Percentiles rank a stretch among this genome's conserved stretches.
These are phyloP conservation scores for Moesziomyces sp. DNA, from an alignment of 1,284 basidiomycete species.

Conservation along the genomic window DNA sequence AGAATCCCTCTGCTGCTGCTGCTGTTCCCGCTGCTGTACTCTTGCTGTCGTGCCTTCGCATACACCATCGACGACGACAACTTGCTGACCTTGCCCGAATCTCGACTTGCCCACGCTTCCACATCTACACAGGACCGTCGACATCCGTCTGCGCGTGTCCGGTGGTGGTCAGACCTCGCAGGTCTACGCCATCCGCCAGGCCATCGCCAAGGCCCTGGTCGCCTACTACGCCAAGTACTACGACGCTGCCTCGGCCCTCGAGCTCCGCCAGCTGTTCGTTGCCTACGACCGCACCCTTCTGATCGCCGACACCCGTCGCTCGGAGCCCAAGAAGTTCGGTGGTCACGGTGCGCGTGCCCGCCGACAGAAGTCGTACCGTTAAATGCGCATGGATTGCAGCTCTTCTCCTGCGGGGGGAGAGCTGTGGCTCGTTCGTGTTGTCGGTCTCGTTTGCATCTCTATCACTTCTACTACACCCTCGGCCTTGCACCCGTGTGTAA, in stretches of 20 bases:
- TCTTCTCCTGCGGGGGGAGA: constrained; percentile 1
- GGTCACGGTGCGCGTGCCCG: constrained; percentile 68
- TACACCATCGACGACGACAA: neutral
- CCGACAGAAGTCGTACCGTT: constrained; percentile 65
- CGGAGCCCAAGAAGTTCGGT: constrained; percentile 93
- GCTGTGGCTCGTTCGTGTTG: constrained; percentile 17
- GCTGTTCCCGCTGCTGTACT: neutral
- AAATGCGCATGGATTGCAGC: constrained; percentile 18
- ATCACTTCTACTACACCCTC: constrained; percentile 10
- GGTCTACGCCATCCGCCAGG: constrained; percentile 98
- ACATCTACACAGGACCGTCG: constrained; percentile 71
- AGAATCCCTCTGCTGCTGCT: no score
- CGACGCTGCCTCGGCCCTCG: constrained; percentile 88
- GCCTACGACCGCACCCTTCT: constrained; percentile 79
- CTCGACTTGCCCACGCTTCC: neutral
- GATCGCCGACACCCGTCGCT: constrained; percentile 96
- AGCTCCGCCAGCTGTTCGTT: constrained; percentile 66
- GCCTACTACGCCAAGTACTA: constrained; percentile 98
- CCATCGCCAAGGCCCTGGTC: constrained; percentile 96
- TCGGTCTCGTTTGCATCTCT: constrained; percentile 28
- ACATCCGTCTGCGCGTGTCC: constrained; percentile 98
- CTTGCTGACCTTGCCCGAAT: constrained; percentile 10
- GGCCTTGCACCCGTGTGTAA: neutral
- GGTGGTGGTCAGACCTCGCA: constrained; percentile 99
- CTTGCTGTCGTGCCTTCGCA: neutral